A percentile compares a stretch with the other conserved stretches of the same genome.
phyloP scores from a whole-genome alignment of 768 basidiomycete species.

The Naematelia aurantialba region DNA sequence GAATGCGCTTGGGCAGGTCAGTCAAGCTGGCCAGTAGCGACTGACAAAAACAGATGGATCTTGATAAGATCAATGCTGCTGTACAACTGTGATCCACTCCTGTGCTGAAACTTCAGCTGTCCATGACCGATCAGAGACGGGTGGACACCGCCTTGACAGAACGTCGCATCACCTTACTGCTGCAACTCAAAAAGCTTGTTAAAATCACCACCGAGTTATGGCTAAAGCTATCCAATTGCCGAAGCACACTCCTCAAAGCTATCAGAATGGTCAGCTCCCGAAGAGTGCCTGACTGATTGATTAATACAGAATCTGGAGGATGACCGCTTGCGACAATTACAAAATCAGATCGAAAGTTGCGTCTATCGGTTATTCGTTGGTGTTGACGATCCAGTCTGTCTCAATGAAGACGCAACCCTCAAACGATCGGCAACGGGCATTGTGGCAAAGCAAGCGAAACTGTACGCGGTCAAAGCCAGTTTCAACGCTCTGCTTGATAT shows the following conservation, averaged over 20 bases:
- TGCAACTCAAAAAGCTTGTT: conserved; percentile 71
- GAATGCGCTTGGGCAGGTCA: not conserved
- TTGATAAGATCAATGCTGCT: conserved; percentile 72
- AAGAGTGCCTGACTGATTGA: not conserved
- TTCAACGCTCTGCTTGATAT: conserved; percentile 83
- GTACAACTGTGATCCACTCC: conserved; percentile 14
- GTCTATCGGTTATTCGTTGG: not conserved
- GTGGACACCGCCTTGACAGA: conserved; percentile 6
- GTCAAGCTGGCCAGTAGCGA: conserved; percentile 54
- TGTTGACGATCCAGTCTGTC: not conserved
- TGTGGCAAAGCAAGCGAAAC: conserved; percentile 65
- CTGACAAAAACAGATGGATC: conserved; percentile 60
- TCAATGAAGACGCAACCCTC: not conserved
- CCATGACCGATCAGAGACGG: not conserved
- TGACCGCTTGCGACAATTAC: not conserved
- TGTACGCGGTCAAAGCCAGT: conserved; percentile 88
- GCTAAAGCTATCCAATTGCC: not conserved
- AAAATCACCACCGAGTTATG: not conserved
- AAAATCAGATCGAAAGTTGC: not conserved
- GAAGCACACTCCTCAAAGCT: conserved; percentile 56
- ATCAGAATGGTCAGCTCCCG: conserved; percentile 58
- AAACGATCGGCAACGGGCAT: not conserved
- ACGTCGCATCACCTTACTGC: conserved; percentile 55
- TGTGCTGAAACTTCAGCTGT: conserved; percentile 1
- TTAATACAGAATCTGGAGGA: not conserved